Evolutionary conservation across 768 basidiomycete species (phyloP), one percentile per base, ranked within the genome.

Genomic region (Naganishia randhawae): DNA sequence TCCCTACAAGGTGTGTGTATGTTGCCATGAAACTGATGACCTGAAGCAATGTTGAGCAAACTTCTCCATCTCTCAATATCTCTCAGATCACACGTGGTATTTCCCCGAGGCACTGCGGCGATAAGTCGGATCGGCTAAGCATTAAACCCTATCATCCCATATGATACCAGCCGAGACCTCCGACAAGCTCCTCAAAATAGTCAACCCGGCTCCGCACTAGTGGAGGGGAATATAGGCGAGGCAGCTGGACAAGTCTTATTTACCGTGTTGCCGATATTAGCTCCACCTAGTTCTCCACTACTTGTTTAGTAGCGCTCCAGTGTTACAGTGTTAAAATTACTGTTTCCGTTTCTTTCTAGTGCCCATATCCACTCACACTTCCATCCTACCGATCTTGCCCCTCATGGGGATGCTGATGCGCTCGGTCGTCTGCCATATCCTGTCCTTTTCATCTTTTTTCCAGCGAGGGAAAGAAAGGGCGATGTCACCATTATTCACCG

Each of bases 401-500:
- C 57, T 61, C 57, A 16, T 33, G 57, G 57, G 57, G 57, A 25
- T 29, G 35, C 37, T 41, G 37, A 25, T 19, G 33, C 33, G 11
- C 32, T 48, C 33, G 52, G 10, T 33, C 27, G 27, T 19, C 27
- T 11, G 17, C 52, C 31, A 32, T 27, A 19, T 32, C 29, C 10
- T 33, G 5, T 32, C 54, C 19, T 22, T 22, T 37, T 37, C 33
- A 33, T n/a, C 54, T 5, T 11, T 55, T 48, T 48, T 48, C 25
- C 45, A 39, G 51, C 27, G 7, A 61, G 25, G 22, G 37, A 29
- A 61, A 61, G 31, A 25, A 61, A 61, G 57, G 57, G 22, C 57
- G 57, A 61, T 25, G 57, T 61, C 57, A 61, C 57, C 25, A 61
- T 14, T 61, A 61, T 61, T 41, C 54, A 55, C 57, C 57, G 57